Evolutionary conservation across 352 stramenopile genomes (phyloP), one percentile per base, ranked within the genome.

Genomic region (Phytopythium helicoides): DNA sequence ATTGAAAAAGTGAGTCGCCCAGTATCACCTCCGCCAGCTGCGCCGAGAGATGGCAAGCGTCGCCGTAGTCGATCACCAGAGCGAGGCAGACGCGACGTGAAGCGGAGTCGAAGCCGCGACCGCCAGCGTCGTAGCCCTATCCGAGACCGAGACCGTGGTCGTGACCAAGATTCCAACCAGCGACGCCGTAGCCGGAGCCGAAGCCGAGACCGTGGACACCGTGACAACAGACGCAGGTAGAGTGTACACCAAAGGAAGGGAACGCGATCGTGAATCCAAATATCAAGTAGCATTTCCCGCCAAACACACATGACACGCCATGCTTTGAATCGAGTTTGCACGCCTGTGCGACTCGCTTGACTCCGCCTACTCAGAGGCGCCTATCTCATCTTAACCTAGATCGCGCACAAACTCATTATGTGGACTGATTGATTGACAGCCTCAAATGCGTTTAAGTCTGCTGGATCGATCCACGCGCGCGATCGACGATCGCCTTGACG

Each of bases 401-500:
- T n/a, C n/a, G n/a, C 28, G 28, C 28, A 33, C 28, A 9, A 5
- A 33, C 28, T 33, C 28, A 33, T 33, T 33, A 33, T 33, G n/a
- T 33, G 28, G 9, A 33, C 28, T 33, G 28, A 33, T 9, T 33
- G 28, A 33, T 9, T 33, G 28, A 33, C 28, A 33, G 28, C n/a
- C n/a, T 33, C 28, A 5, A 12, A 31, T 22, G 33, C 31, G 46
- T 23, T 76, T 64, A 81, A 12, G 57, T 67, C 54, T 81, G 69
- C 37, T 73, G 68, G 11, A 82, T 62, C 18, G 60, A 68, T 46
- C 68, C 76, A 28, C 78, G 80, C 28, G 79, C 73, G 26, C 79
- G 78, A 46, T 95, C 85, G 34, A 93, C 75, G 25, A 93, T 74
- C 23, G 68, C 81, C 70, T 95, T 95, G 38, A 95, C 84, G 45